Percentiles rank a stretch among this genome's conserved stretches.
Conservation (phyloP, 2,329 filamentous ascomycete genomes). For the Arthrinium puccinioides region DNA sequence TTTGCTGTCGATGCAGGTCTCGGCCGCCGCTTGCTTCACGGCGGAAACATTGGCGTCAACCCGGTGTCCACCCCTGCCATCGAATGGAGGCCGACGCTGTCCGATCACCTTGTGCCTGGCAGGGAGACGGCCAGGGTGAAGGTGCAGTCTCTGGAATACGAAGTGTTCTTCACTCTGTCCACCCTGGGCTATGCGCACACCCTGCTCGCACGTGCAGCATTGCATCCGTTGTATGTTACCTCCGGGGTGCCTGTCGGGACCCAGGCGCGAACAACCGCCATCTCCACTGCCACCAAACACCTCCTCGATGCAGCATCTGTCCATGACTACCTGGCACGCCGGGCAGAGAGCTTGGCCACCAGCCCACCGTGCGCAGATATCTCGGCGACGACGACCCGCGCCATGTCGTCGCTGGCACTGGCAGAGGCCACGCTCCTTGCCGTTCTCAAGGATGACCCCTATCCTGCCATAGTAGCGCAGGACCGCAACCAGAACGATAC, state of each 20-base stretch:
- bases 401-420: slow-evolving; percentile 60
- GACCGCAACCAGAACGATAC: slow-evolving; percentile 74
- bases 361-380: slow-evolving; percentile 46
- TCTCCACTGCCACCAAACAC: slow-evolving; percentile 68
- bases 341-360: slow-evolving; percentile 36
- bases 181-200: slow-evolving; percentile 70
- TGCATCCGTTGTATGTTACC: slow-evolving; percentile 67
- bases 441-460: slow-evolving; percentile 90
- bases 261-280: slow-evolving; percentile 61
- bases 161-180: slow-evolving; percentile 71
- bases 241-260: slow-evolving; percentile 51
- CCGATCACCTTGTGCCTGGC: slow-evolving; percentile 54
- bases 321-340: slow-evolving; percentile 62
- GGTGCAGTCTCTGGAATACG: slow-evolving; percentile 70
- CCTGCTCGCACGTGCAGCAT: slow-evolving; percentile 61
- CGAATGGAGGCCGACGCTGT: slow-evolving; percentile 79
- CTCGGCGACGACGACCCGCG: slow-evolving; percentile 42
- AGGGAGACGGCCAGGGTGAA: slow-evolving; percentile 61
- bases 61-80: slow-evolving; percentile 55
- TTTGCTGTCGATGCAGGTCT: slow-evolving; percentile 69
- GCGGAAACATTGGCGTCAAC: slow-evolving; percentile 62
- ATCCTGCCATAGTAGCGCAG: slow-evolving; percentile 74
- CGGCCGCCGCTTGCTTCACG: slow-evolving; percentile 40
- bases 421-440: slow-evolving; percentile 87
- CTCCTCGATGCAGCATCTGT: slow-evolving; percentile 74